Percentiles rank a stretch among this genome's conserved stretches.
phyloP scores from a whole-genome alignment of 768 basidiomycete species.

The Xerocomellus chrysenteron region DNA sequence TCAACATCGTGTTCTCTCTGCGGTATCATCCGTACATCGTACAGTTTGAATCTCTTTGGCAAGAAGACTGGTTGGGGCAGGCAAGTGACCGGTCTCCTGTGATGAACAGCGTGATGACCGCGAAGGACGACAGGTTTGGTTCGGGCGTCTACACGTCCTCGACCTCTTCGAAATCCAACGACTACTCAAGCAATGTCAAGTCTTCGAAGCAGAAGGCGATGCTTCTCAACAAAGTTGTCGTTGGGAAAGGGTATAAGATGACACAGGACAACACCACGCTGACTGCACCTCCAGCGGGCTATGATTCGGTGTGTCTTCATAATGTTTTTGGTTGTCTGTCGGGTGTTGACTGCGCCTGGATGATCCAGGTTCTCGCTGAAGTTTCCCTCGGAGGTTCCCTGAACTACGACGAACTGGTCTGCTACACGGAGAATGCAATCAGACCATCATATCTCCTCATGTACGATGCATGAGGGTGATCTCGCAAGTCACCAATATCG shows the following conservation, averaged over 20 bases:
- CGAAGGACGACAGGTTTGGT: slow-evolving; percentile 48
- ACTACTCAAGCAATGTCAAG: slow-evolving; percentile 63
- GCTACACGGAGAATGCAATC: slow-evolving; percentile 71
- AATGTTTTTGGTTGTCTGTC: not conserved
- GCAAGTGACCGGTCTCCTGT: slow-evolving; percentile 29
- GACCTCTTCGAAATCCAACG: slow-evolving; percentile 80
- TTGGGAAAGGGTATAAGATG: slow-evolving; percentile 69
- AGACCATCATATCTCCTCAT: slow-evolving; percentile 69
- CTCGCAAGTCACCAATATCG: not conserved
- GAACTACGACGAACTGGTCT: slow-evolving; percentile 71
- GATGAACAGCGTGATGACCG: slow-evolving; percentile 2
- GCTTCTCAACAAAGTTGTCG: slow-evolving; percentile 72
- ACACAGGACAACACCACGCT: slow-evolving; percentile 54
- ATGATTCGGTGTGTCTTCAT: slow-evolving; percentile 55
- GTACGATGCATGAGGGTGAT: slow-evolving; percentile 48
- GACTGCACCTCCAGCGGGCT: slow-evolving; percentile 59
- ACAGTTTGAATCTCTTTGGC: slow-evolving; percentile 59
- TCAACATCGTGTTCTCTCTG: slow-evolving; percentile 61
- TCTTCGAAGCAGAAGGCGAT: slow-evolving; percentile 59
- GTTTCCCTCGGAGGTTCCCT: slow-evolving; percentile 53
- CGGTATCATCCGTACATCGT: slow-evolving; percentile 62
- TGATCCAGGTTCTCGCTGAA: slow-evolving; percentile 62
- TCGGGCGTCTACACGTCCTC: slow-evolving; percentile 72
- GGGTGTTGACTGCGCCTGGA: not conserved
- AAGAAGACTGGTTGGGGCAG: slow-evolving; percentile 76